These are phyloP conservation scores for Ilex asprella DNA, from an alignment of 257 asterid species.

Conservation along the genomic window DNA sequence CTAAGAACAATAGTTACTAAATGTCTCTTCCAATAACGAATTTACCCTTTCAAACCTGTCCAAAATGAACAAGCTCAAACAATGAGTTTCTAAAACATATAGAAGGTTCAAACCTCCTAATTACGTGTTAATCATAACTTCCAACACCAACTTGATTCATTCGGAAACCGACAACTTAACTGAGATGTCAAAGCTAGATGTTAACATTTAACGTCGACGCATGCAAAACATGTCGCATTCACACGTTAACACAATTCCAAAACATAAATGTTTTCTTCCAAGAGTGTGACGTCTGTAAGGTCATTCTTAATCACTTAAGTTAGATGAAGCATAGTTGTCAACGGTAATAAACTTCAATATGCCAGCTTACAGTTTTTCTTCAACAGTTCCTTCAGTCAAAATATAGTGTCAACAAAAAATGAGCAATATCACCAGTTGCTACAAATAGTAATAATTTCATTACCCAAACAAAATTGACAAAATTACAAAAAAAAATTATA, in stretches of 20 bases:
- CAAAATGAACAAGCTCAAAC: too few species aligned
- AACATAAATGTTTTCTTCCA: constrained; percentile 16
- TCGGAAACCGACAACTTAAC: constrained; percentile 21
- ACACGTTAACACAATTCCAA: constrained; percentile 27
- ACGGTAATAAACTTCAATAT: constrained; percentile 17
- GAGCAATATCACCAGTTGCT: neutral
- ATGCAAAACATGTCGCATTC: constrained; percentile 22
- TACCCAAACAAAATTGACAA: neutral
- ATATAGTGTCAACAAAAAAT: neutral
- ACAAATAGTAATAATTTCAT: neutral
- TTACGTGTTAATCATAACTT: constrained; percentile 23
- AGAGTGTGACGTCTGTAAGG: constrained; percentile 13
- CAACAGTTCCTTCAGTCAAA: neutral
- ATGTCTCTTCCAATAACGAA: too few species aligned
- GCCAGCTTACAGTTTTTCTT: neutral
- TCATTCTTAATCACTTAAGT: constrained; percentile 12
- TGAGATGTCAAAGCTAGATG: constrained; percentile 19
- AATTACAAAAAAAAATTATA: too few species aligned
- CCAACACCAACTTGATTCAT: constrained; percentile 15
- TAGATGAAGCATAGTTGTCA: constrained; percentile 15
- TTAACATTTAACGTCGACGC: constrained; percentile 22
- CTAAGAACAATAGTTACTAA: too few species aligned
- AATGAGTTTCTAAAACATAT: neutral
- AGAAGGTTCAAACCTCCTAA: constrained; percentile 16
- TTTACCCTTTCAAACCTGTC: too few species aligned